Conservation (phyloP, 768 basidiomycete genomes). For the Auriscalpium orientale region DNA sequence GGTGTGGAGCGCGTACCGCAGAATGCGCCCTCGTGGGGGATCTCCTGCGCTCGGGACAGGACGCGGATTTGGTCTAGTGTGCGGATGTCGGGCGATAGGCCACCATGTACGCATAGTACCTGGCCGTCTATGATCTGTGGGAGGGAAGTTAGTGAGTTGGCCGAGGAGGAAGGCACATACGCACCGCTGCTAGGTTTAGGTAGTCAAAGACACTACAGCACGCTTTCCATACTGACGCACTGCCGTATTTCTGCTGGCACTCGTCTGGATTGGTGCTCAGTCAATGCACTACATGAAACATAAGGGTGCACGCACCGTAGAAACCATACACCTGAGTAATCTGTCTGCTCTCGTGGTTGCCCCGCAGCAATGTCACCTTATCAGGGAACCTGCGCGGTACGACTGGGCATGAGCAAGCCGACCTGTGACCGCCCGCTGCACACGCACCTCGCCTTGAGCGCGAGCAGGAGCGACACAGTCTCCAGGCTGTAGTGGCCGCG, state of each 20-base stretch:
- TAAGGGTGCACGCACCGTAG: slow-evolving; percentile 53
- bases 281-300: too few relatives aligned
- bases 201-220: slow-evolving; percentile 97
- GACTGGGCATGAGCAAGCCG: background rate
- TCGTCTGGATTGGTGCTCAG: slow-evolving; percentile 51
- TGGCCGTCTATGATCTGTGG: slow-evolving; percentile 89
- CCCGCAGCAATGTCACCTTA: slow-evolving; percentile 82
- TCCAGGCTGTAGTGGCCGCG: slow-evolving; percentile 94
- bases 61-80: slow-evolving; percentile 93
- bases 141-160: background rate
- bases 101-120: slow-evolving; percentile 91
- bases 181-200: slow-evolving; percentile 86
- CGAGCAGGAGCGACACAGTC: slow-evolving; percentile 83
- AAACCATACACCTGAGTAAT: slow-evolving; percentile 99
- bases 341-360: slow-evolving; percentile 95
- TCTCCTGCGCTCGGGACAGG: slow-evolving; percentile 90
- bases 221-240: slow-evolving; percentile 91
- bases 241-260: slow-evolving; percentile 97
- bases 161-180: slow-evolving; percentile 17
- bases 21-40: slow-evolving; percentile 98
- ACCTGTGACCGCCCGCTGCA: background rate
- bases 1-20: slow-evolving; percentile 51
- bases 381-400: slow-evolving; percentile 69
- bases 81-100: slow-evolving; percentile 90
- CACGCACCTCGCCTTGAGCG: slow-evolving; percentile 77